Evolutionary conservation across 2,329 filamentous ascomycete genomes (phyloP), one percentile per base, ranked within the genome.

Genomic region (Ophiostoma sp.): DNA sequence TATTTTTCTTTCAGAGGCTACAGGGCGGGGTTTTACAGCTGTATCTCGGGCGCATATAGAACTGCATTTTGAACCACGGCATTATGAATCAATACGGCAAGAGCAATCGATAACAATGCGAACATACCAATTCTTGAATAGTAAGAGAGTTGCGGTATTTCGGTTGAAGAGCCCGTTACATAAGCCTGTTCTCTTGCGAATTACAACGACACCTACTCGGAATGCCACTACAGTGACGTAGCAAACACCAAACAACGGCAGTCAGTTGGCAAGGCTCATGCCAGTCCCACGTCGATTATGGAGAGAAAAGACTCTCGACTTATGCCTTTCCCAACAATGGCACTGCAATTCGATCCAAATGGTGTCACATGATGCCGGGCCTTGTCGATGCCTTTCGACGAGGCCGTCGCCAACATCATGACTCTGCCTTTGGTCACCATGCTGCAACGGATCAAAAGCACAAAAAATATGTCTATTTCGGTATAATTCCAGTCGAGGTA

Each of bases 401-500:
- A 48, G 20, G 44, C 44, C 36, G 8, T 48, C 44, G 44, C 44
- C 44, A 48, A 48, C 44, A 48, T 48, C 44, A 48, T 20, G 44
- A 48, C 41, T 44, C 41, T 44, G 17, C 1, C 4, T 2, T n/a
- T 20, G 44, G 7, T 8, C 44, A 48, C 44, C 17, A 8, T 48
- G 44, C 20, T 48, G 44, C 44, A n/a, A 20, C 44, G 44, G 17
- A 48, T 48, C 44, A 48, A 48, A n/a, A 39, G 17, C n/a, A 39
- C 10, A 36, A 17, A 39, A 67, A 67, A 67, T 44, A 23, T 67
- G 35, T 67, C 35, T 48, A 41, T 66, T 67, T 67, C 65, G 65
- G 65, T 67, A 67, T 44, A 31, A 48, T 23, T 23, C 65, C 36
- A 11, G 23, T 67, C 20, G 17, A 66, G 64, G 36, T 66, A 44